phyloP scores from a whole-genome alignment of 495 filamentous ascomycete genomes.

The Aspergillus incahuasiensis region DNA sequence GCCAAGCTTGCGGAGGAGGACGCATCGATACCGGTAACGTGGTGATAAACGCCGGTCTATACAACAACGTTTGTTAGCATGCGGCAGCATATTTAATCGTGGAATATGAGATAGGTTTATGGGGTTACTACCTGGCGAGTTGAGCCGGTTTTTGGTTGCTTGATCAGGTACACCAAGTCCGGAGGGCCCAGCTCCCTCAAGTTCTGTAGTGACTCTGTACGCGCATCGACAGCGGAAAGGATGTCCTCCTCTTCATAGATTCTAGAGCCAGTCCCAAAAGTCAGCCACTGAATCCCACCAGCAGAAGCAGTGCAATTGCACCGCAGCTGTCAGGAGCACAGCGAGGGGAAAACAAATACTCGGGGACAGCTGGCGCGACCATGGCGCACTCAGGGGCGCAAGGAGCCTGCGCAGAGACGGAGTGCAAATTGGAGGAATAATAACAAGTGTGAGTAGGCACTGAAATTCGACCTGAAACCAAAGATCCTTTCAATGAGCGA shows the following conservation, averaged over 20 bases:
- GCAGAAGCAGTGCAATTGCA: conserved; percentile 16
- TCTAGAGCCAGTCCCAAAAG: conserved; percentile 40
- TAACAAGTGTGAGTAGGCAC: background rate
- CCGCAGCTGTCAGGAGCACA: conserved; percentile 31
- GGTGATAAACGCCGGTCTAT: conserved; percentile 90
- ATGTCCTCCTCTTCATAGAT: conserved; percentile 83
- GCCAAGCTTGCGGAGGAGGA: conserved; percentile 95
- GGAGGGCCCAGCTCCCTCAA: conserved; percentile 92
- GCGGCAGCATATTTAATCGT: too few species aligned
- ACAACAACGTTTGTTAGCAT: conserved; percentile 3
- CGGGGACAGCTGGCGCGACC: conserved; percentile 85
- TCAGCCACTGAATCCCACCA: conserved; percentile 18
- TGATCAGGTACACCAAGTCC: conserved; percentile 90
- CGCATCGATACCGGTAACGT: conserved; percentile 96
- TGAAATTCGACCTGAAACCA: conserved; percentile 1
- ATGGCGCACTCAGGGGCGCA: conserved; percentile 50
- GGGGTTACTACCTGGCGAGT: conserved; percentile 41
- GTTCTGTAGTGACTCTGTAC: conserved; percentile 76
- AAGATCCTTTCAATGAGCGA: background rate
- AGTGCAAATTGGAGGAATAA: conserved; percentile 6
- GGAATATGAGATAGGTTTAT: background rate
- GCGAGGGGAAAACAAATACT: conserved; percentile 54
- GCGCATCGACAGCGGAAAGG: conserved; percentile 80
- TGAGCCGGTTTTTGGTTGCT: conserved; percentile 62
- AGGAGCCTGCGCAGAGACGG: background rate